phyloP scores from a whole-genome alignment of 1,284 basidiomycete species.

The Malassezia equina region DNA sequence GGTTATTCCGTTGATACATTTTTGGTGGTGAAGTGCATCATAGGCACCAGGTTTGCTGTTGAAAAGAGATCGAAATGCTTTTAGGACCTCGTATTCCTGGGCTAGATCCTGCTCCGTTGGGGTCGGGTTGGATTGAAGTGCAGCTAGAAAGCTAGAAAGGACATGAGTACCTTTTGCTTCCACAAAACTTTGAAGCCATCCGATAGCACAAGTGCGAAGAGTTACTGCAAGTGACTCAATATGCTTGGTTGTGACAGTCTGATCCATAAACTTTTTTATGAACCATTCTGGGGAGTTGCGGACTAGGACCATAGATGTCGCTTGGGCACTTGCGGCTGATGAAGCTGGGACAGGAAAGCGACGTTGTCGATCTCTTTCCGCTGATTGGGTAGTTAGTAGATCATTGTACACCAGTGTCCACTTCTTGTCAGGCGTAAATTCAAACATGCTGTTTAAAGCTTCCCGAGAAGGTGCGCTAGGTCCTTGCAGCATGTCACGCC shows the following conservation, averaged over 20 bases:
- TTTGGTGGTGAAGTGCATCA: constrained; percentile 68
- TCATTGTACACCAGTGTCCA: constrained; percentile 83
- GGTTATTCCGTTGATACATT: constrained; percentile 70
- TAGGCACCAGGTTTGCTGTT: constrained; percentile 66
- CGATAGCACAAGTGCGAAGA: constrained; percentile 54
- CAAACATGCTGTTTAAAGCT: constrained; percentile 42
- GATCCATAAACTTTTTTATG: constrained; percentile 76
- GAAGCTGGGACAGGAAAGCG: constrained; percentile 51
- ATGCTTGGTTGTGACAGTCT: constrained; percentile 69
- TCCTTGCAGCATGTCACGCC: constrained; percentile 39
- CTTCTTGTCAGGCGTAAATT: constrained; percentile 61
- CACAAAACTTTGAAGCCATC: constrained; percentile 47
- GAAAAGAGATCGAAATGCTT: constrained; percentile 74
- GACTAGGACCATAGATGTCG: constrained; percentile 32
- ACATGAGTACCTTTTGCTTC: constrained; percentile 63
- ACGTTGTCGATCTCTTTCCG: constrained; percentile 33
- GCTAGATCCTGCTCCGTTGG: constrained; percentile 56
- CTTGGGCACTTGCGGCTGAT: constrained; percentile 52
- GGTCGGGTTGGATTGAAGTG: constrained; percentile 34
- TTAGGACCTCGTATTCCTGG: constrained; percentile 79
- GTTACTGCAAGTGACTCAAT: constrained; percentile 68
- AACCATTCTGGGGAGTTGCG: constrained; percentile 55
- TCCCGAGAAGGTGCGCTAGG: constrained; percentile 37
- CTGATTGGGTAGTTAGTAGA: constrained; percentile 68
- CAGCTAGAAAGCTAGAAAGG: constrained; percentile 62